Conservation (phyloP, 768 basidiomycete species). For the Pisolithus orientalis region DNA sequence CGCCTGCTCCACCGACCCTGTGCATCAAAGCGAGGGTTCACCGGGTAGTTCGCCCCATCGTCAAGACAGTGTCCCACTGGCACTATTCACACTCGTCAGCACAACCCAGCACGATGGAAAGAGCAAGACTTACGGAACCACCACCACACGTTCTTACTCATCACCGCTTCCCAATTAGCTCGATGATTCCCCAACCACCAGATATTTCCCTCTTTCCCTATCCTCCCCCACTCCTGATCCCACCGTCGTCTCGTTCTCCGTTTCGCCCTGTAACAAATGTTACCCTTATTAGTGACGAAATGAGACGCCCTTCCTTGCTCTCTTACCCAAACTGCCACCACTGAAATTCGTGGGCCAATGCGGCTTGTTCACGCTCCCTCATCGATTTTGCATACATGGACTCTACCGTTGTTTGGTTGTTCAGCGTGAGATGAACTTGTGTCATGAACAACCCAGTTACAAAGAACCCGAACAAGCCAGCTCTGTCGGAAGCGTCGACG, state of each 20-base stretch:
- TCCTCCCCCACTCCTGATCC: conserved; percentile 78
- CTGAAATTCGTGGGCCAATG: conserved; percentile 44
- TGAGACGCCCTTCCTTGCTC: background rate
- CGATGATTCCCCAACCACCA: conserved; percentile 73
- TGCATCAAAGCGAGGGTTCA: conserved; percentile 68
- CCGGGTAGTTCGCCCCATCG: conserved; percentile 59
- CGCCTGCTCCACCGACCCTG: conserved; percentile 64
- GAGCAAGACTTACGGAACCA: conserved; percentile 69
- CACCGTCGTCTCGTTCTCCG: conserved; percentile 42
- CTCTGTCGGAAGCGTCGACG: conserved; percentile 31
- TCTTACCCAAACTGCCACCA: conserved; percentile 54
- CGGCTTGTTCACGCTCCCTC: conserved; percentile 54
- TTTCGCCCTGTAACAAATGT: conserved; percentile 39
- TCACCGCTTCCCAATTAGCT: conserved; percentile 73
- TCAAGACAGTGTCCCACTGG: conserved; percentile 45
- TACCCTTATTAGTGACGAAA: background rate
- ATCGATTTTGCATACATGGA: conserved; percentile 52
- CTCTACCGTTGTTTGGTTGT: conserved; percentile 78
- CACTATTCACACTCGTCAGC: conserved; percentile 24
- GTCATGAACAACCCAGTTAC: conserved; percentile 47
- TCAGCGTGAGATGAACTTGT: conserved; percentile 56
- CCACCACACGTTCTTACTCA: conserved; percentile 61
- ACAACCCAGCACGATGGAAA: conserved; percentile 1
- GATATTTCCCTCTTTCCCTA: conserved; percentile 71
- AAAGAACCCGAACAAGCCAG: conserved; percentile 71